phyloP scores from a whole-genome alignment of 257 asterid genomes.

The Catharanthus roseus region DNA sequence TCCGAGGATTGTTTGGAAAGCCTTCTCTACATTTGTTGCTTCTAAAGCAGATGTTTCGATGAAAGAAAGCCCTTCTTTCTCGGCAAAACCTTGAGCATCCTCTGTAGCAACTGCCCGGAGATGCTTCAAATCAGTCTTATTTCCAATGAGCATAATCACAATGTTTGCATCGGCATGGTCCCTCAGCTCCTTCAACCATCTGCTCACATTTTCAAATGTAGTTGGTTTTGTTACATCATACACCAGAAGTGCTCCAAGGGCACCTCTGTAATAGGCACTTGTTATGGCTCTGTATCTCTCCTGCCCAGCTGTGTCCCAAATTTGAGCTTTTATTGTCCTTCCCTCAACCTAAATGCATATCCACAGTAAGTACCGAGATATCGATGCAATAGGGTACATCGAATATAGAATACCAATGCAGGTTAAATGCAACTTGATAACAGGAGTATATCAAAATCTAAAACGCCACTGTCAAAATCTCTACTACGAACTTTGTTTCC shows the following conservation, averaged over 20 bases:
- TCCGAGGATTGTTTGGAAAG: slow-evolving; percentile 77
- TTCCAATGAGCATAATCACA: slow-evolving; percentile 85
- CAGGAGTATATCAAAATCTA: neutral
- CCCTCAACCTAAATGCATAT: slow-evolving; percentile 60
- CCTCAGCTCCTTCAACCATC: slow-evolving; percentile 96
- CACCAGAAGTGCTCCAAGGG: slow-evolving; percentile 90
- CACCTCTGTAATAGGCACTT: slow-evolving; percentile 95
- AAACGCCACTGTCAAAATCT: neutral
- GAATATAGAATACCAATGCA: neutral
- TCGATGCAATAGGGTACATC: neutral
- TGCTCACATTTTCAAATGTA: slow-evolving; percentile 75
- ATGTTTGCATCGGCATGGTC: slow-evolving; percentile 92
- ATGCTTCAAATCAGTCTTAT: slow-evolving; percentile 85
- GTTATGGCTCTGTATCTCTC: slow-evolving; percentile 97
- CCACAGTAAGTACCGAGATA: neutral
- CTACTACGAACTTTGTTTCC: neutral
- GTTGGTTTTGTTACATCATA: slow-evolving; percentile 90
- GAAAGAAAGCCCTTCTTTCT: slow-evolving; percentile 80
- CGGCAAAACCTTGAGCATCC: slow-evolving; percentile 90
- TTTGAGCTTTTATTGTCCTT: slow-evolving; percentile 87
- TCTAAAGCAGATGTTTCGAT: slow-evolving; percentile 89
- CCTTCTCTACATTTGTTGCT: slow-evolving; percentile 79
- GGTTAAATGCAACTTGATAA: neutral
- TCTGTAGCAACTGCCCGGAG: slow-evolving; percentile 86
- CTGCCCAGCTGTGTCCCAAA: slow-evolving; percentile 99